Evolutionary conservation across 371 early-diverging fungal species (phyloP), one percentile per base, ranked within the genome.

Genomic region (Mortierella polycephala): DNA sequence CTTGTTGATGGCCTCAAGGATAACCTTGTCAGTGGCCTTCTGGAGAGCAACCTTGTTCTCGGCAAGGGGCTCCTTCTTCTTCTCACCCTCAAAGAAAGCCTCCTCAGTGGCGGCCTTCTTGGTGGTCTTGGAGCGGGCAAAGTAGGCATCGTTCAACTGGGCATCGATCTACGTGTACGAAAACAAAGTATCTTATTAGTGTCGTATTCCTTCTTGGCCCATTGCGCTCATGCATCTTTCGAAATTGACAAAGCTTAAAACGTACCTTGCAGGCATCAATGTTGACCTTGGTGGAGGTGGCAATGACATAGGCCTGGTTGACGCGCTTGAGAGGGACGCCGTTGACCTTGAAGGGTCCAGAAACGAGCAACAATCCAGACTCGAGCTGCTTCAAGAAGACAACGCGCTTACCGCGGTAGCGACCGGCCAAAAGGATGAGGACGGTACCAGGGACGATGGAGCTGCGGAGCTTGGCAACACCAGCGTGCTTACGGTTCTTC

Each of bases 251-350:
- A 30, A 30, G 30, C 30, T 30, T 30, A 30, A 30, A 30, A 30
- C 30, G 4, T 82, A 95, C 90, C 86, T 89, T 87, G 84, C 93
- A 88, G 62, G 80, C 84, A 64, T 93, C 85, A 63, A 98, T 71
- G 82, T 98, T 96, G 46, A 99, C 81, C 90, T 96, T 96, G 89
- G 98, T 96, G 81, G 98, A 96, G 83, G 98, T 99, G 80, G 98
- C 97, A 83, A 98, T 94, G 75, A 96, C 98, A 86, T 97, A 98
- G 71, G 98, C 96, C 88, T 96, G 97, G 93, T 97, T 96, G 87
- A 99, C 97, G 71, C 99, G 96, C 77, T 95, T 91, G 77, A 99
- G 88, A 65, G 99, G 99, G 53, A 99, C 96, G 79, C 99, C 99
- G 92, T 99, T 99, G 87, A 97, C 82, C 90, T 93, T 94, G 95